These are phyloP conservation scores for Chalaropsis thielavioides DNA, from an alignment of 2,329 filamentous ascomycete genomes.

Conservation along the genomic window DNA sequence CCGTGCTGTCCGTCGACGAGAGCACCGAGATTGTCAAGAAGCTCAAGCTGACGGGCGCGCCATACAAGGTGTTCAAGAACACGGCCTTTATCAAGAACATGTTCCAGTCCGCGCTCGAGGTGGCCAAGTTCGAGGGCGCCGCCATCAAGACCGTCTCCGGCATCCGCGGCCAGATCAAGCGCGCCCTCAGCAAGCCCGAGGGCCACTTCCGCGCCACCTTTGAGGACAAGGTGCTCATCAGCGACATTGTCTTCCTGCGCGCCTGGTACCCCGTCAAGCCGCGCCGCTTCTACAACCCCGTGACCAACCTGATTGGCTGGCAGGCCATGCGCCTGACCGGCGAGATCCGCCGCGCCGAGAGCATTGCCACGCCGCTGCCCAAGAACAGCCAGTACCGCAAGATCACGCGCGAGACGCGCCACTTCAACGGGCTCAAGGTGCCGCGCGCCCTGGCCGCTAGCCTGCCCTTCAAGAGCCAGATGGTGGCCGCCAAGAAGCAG, in stretches of 20 bases:
- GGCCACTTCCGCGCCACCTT: constrained; percentile 95
- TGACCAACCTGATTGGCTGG: constrained; percentile 88
- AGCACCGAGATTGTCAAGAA: constrained; percentile 98
- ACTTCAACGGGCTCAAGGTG: constrained; percentile 69
- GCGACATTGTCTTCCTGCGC: constrained; percentile 87
- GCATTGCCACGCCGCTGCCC: constrained; percentile 60
- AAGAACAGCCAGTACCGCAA: constrained; percentile 75
- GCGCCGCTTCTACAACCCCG: constrained; percentile 91
- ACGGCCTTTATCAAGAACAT: constrained; percentile 98
- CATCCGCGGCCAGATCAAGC: constrained; percentile 92
- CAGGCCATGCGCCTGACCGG: constrained; percentile 87
- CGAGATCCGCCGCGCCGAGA: constrained; percentile 66
- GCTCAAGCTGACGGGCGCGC: constrained; percentile 83
- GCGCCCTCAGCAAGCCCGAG: constrained; percentile 81
- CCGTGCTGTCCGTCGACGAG: constrained; percentile 87
- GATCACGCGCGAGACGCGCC: constrained; percentile 49
- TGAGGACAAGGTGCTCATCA: constrained; percentile 95
- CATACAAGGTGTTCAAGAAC: constrained; percentile 99
- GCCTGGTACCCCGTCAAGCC: constrained; percentile 96
- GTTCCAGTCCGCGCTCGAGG: constrained; percentile 86
- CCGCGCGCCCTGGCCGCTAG: constrained; percentile 66
- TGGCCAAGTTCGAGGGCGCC: constrained; percentile 96
- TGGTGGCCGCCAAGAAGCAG: constrained; percentile 66
- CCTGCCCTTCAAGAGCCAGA: constrained; percentile 86
- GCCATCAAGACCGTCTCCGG: constrained; percentile 93